Evolutionary conservation across 2,329 filamentous ascomycete genomes (phyloP), one percentile per base, ranked within the genome.

Genomic region (Diplocarpon rosae): DNA sequence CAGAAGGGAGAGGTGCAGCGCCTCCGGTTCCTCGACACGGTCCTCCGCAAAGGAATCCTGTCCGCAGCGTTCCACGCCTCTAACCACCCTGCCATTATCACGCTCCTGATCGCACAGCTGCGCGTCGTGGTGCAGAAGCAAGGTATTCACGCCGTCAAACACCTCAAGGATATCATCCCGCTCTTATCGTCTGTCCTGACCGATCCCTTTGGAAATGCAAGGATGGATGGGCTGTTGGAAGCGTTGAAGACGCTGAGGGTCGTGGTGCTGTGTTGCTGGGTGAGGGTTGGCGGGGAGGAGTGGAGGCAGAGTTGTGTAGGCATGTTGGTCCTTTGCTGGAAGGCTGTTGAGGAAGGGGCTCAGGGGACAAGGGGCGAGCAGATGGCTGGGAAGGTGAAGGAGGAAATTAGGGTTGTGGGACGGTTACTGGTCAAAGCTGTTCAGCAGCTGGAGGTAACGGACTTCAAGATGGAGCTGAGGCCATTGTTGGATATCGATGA

Each of bases 101-200:
- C 72, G 32, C 56, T 76, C 6, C 65, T 89, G 2, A 67, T 82
- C 52, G 56, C 60, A 0, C 66, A 77, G 35, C 64, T 76, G 3
- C 53, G 60, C 1, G 52, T 60, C 9, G 59, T 85, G 12, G 59
- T 86, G 5, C 56, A 66, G 5, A 68, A 67, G 12, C 66, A 88
- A 58, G 76, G 76, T 33, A 69, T 87, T 42, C 67, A 76, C 49
- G 67, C 75, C 1, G 72, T 79, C 24, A 84, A 82, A 56, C 80
- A 89, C 60, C 65, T 88, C 1, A 77, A 80, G 66, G 75, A 78
- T 37, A 63, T 90, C 7, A 60, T 94, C 1, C 78, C 83, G 0
- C 69, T 89, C 51, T 62, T 86, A 9, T 76, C 76, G 2, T 66
- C 69, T 32, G 73, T 82, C 9, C 66, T 94, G 42, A 71, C 75